Evolutionary conservation across 495 filamentous ascomycete genomes (phyloP).

Genomic region (Daldinia vernicosa): DNA sequence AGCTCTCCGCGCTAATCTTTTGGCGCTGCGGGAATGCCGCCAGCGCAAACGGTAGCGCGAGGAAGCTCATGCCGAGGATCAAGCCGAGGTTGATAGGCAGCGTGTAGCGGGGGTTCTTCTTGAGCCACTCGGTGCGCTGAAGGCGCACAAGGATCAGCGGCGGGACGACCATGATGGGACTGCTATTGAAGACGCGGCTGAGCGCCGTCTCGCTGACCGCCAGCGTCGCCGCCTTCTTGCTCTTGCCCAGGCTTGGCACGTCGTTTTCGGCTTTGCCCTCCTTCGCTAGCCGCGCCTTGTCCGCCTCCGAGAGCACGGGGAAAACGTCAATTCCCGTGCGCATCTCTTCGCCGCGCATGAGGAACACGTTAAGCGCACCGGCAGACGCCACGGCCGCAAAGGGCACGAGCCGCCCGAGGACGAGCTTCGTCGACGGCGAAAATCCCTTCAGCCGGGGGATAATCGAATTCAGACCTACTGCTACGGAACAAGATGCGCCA

Average conservation of each 20-base stretch:
- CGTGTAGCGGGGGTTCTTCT: slow-evolving; percentile 72
- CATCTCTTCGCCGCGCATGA: slow-evolving; percentile 98
- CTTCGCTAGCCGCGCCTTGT: slow-evolving; percentile 62
- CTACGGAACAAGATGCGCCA: slow-evolving; percentile 89
- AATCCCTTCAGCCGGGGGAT: slow-evolving; percentile 85
- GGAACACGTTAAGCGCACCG: slow-evolving; percentile 90
- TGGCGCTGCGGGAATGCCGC: slow-evolving; percentile 93
- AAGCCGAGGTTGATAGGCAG: slow-evolving; percentile 84
- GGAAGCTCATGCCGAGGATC: slow-evolving; percentile 80
- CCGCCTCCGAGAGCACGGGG: slow-evolving; percentile 69
- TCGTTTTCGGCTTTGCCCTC: slow-evolving; percentile 65
- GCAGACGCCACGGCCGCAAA: slow-evolving; percentile 94
- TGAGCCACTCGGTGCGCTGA: slow-evolving; percentile 80
- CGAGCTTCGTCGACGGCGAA: slow-evolving; percentile 73
- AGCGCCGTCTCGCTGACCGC: slow-evolving; percentile 93
- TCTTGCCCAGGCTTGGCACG: slow-evolving; percentile 79
- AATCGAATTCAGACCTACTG: slow-evolving; percentile 87
- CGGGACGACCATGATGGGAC: slow-evolving; percentile 95
- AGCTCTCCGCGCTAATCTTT: slow-evolving; percentile 69
- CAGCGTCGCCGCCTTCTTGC: slow-evolving; percentile 81
- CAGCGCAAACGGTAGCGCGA: slow-evolving; percentile 85
- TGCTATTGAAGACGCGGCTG: slow-evolving; percentile 88
- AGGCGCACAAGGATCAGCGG: slow-evolving; percentile 83
- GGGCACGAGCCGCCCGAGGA: slow-evolving; percentile 85
- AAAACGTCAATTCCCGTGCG: slow-evolving; percentile 93